phyloP scores from a whole-genome alignment of 495 filamentous ascomycete genomes.

The Darksidea phi region DNA sequence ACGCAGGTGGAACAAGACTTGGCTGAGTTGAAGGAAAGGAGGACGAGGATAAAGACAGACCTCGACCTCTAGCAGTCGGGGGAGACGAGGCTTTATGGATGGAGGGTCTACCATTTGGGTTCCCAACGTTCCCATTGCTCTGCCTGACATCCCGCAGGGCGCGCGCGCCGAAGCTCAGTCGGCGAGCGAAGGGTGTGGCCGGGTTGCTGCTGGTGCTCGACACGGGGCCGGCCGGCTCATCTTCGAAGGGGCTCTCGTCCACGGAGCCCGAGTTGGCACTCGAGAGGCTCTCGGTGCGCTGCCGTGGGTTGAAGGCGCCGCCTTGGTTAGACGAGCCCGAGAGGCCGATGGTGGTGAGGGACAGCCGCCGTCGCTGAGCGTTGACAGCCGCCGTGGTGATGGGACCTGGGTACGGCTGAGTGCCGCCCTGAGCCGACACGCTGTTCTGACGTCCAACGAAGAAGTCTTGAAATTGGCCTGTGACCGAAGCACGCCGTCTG shows the following conservation, averaged over 20 bases:
- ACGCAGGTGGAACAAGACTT: slow-evolving; percentile 32
- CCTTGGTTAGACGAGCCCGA: slow-evolving; percentile 70
- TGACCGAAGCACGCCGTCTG: slow-evolving; percentile 40
- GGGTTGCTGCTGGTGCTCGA: slow-evolving; percentile 42
- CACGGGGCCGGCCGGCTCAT: slow-evolving; percentile 58
- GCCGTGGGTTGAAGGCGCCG: slow-evolving; percentile 55
- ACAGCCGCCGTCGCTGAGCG: slow-evolving; percentile 77
- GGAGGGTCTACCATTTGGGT: slow-evolving; percentile 42
- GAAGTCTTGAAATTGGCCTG: slow-evolving; percentile 43
- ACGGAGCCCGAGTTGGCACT: slow-evolving; percentile 69
- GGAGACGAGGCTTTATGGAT: slow-evolving; percentile 44
- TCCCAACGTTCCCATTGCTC: slow-evolving; percentile 40
- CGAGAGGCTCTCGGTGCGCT: slow-evolving; percentile 70
- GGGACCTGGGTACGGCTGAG: slow-evolving; percentile 42
- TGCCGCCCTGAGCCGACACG: slow-evolving; percentile 7
- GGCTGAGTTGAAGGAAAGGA: slow-evolving; percentile 24
- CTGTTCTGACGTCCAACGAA: slow-evolving; percentile 35
- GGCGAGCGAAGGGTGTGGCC: slow-evolving; percentile 73
- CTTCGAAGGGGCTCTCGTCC: slow-evolving; percentile 86
- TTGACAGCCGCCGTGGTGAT: slow-evolving; percentile 63
- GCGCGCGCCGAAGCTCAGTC: slow-evolving; percentile 88
- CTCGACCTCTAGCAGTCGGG: slow-evolving; percentile 51
- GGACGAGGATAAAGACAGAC: slow-evolving; percentile 44
- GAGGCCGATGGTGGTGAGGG: slow-evolving; percentile 80
- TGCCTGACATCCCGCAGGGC: slow-evolving; percentile 70